Conservation (phyloP, 179 eudicot species). For the Beta corolliflora region DNA sequence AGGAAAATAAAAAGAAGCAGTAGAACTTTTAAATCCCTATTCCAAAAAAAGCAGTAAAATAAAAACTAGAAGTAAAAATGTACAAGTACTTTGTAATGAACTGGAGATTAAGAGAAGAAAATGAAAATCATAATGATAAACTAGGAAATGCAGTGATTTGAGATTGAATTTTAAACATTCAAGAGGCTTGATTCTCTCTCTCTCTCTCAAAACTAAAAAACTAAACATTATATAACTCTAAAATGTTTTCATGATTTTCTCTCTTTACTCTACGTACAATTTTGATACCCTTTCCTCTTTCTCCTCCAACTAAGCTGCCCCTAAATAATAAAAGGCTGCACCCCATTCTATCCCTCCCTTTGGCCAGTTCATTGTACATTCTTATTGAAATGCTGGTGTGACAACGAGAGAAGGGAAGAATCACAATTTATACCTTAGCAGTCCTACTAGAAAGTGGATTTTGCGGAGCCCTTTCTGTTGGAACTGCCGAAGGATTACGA, state of each 20-base stretch:
- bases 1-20: background rate
- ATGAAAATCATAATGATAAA: background rate
- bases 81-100: background rate
- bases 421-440: slow-evolving; percentile 50
- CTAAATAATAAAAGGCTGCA: no score
- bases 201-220: no score
- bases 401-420: background rate
- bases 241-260: no score
- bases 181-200: no score
- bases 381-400: no score
- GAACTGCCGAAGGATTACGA: slow-evolving; percentile 36
- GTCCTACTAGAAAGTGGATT: slow-evolving; percentile 34
- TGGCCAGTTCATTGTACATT: no score
- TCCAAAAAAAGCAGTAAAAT: background rate
- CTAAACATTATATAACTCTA: no score
- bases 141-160: background rate
- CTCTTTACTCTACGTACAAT: no score
- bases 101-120: background rate
- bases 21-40: background rate
- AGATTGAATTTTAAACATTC: no score
- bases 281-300: no score
- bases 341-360: no score
- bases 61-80: background rate
- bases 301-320: no score
- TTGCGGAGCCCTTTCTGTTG: slow-evolving; percentile 42